phyloP scores from a whole-genome alignment of 192 early-diverging fungal genomes.

The Coemansia asiatica region DNA sequence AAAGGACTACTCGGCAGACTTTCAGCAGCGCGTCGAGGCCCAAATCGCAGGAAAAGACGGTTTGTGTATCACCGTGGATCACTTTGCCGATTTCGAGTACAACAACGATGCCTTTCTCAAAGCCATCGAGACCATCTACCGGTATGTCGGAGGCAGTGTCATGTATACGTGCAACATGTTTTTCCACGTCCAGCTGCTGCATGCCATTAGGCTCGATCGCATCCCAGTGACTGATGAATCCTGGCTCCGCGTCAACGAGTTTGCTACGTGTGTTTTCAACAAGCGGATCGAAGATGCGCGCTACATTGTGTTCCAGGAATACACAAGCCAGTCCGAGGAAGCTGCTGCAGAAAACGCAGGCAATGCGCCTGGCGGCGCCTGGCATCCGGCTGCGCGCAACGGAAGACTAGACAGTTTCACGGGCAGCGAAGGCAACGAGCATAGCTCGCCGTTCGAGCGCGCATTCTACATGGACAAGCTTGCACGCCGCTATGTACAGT shows the following conservation, averaged over 20 bases:
- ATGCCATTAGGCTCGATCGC: constrained; percentile 14
- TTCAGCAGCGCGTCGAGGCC: constrained; percentile 41
- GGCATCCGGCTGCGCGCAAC: constrained; percentile 8
- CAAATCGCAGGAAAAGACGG: constrained; percentile 23
- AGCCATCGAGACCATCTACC: constrained; percentile 34
- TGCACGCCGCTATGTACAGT: constrained; percentile 24
- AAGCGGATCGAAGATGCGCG: constrained; percentile 32
- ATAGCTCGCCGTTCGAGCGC: constrained; percentile 23
- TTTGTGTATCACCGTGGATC: constrained; percentile 31
- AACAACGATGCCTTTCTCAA: constrained; percentile 22
- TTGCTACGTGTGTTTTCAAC: constrained; percentile 46
- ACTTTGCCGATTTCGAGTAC: constrained; percentile 30
- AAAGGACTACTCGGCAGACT: constrained; percentile 24
- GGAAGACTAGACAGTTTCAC: constrained; percentile 12
- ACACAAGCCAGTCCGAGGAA: constrained; percentile 8
- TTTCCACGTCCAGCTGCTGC: constrained; percentile 37
- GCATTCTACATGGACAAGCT: constrained; percentile 38
- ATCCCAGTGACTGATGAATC: constrained; percentile 29
- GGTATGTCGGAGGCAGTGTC: constrained; percentile 22
- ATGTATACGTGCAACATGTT: constrained; percentile 38
- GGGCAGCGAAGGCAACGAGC: constrained; percentile 22
- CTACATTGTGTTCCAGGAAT: constrained; percentile 35
- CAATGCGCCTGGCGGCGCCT: constrained; percentile 3
- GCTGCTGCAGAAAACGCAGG: background rate
- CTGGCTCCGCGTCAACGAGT: constrained; percentile 43